Evolutionary conservation across 345 rosid genomes (phyloP).

Genomic region (Hevea brasiliensis): DNA sequence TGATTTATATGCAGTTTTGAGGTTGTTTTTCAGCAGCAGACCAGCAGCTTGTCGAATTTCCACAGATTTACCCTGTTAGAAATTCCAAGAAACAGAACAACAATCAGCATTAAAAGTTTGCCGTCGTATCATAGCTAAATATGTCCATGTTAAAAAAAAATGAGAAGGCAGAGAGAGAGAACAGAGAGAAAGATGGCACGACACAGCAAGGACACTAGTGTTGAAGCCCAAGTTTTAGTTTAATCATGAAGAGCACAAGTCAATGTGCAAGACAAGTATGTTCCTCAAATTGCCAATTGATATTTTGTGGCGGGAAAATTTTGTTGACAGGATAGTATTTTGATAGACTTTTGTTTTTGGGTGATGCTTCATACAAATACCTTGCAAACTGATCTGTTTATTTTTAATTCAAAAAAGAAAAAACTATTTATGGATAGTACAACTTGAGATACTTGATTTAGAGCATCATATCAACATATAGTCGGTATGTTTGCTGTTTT

Average conservation of each 20-base stretch:
- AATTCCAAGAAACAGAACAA: background rate
- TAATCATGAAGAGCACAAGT: background rate
- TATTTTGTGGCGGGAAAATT: background rate
- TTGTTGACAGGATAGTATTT: background rate
- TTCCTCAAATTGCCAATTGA: background rate
- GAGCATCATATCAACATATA: background rate
- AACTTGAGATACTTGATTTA: background rate
- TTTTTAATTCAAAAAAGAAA: background rate
- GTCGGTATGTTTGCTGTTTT: background rate
- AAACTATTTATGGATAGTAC: background rate
- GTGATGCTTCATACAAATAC: background rate
- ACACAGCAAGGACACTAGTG: background rate
- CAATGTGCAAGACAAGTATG: background rate
- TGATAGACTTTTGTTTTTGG: background rate
- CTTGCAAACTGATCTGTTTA: background rate
- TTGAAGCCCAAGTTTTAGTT: background rate
- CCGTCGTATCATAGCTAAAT: background rate
- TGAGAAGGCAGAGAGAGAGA: background rate
- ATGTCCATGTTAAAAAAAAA: background rate
- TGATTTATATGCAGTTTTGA: constrained; percentile 62
- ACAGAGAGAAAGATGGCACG: background rate
- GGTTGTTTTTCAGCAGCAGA: constrained; percentile 82
- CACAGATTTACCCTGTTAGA: constrained; percentile 66
- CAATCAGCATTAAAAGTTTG: background rate
- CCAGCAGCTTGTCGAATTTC: constrained; percentile 99